phyloP scores from a whole-genome alignment of 345 rosid species.

The Lepidium didymum region DNA sequence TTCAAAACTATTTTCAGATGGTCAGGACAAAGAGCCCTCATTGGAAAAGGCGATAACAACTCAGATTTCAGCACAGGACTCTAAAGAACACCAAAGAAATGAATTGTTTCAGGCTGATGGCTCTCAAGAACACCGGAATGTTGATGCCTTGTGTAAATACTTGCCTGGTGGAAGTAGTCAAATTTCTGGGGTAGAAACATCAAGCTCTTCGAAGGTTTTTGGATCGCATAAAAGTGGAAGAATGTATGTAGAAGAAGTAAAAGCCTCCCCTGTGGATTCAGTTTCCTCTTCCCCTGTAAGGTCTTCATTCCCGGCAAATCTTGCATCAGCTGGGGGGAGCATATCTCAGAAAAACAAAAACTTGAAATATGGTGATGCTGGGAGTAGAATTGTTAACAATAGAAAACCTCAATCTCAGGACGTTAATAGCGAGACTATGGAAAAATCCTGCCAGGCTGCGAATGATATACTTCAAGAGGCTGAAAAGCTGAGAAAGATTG shows the following conservation, averaged over 20 bases:
- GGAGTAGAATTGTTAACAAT: constrained; percentile 15
- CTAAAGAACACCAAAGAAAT: constrained; percentile 15
- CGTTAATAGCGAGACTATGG: constrained; percentile 16
- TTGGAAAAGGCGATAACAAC: constrained; percentile 32
- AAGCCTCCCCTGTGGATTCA: constrained; percentile 44
- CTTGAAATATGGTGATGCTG: constrained; percentile 7
- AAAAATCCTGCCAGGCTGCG: constrained; percentile 38
- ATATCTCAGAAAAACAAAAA: neutral
- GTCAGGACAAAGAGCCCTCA: constrained; percentile 31
- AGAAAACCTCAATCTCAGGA: constrained; percentile 19
- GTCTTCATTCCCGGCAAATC: constrained; percentile 27
- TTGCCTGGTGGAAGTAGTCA: constrained; percentile 33
- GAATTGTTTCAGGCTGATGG: constrained; percentile 27
- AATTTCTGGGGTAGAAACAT: constrained; percentile 37
- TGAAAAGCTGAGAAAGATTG: constrained; percentile 40
- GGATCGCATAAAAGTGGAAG: constrained; percentile 33
- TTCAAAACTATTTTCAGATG: constrained; percentile 22
- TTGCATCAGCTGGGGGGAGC: constrained; percentile 21
- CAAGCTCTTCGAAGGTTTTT: constrained; percentile 62
- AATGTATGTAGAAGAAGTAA: constrained; percentile 30
- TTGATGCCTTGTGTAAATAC: constrained; percentile 27
- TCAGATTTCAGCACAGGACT: constrained; percentile 20
- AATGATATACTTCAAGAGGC: constrained; percentile 48
- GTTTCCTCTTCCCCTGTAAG: constrained; percentile 51
- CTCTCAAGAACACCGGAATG: constrained; percentile 26